Percentiles rank a stretch among this genome's conserved stretches.
Evolutionary conservation across 2,329 filamentous ascomycete species (phyloP).

Genomic region (Fusarium neocosmosporiellum): DNA sequence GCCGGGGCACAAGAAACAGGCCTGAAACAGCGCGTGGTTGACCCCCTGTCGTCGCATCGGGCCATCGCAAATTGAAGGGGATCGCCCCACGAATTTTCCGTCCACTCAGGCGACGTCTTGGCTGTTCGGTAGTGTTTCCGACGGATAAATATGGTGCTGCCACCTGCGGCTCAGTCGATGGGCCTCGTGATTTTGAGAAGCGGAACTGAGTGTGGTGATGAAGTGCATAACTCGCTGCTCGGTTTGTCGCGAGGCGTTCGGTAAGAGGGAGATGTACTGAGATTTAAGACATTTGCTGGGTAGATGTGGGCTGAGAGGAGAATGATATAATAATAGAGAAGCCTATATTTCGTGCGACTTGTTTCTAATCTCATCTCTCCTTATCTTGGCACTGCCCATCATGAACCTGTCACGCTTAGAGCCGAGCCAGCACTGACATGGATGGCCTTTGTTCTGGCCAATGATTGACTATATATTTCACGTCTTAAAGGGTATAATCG

Average conservation of each 20-base stretch:
- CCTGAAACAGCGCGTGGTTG: slow-evolving; percentile 37
- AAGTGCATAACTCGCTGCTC: neutral
- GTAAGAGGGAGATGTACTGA: neutral
- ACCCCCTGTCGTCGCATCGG: slow-evolving; percentile 17
- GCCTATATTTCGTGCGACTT: neutral
- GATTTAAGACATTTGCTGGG: neutral
- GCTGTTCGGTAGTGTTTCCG: slow-evolving; percentile 19
- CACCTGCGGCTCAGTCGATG: neutral
- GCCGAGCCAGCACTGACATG: neutral
- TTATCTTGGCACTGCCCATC: neutral
- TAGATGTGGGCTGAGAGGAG: neutral
- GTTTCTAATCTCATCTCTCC: neutral
- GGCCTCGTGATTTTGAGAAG: neutral
- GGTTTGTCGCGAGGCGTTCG: neutral
- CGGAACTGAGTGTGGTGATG: neutral
- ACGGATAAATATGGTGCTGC: slow-evolving; percentile 1
- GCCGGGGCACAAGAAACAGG: slow-evolving; percentile 14
- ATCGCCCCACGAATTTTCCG: slow-evolving; percentile 34
- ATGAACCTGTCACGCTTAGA: neutral
- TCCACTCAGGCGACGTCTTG: slow-evolving; percentile 26
- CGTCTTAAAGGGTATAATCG: neutral
- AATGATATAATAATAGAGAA: neutral
- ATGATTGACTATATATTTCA: neutral
- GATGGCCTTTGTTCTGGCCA: neutral
- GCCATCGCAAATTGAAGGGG: slow-evolving; percentile 35